Evolutionary conservation across 805 yeast genomes (phyloP).

Genomic region (Barnettozyma pratensis): DNA sequence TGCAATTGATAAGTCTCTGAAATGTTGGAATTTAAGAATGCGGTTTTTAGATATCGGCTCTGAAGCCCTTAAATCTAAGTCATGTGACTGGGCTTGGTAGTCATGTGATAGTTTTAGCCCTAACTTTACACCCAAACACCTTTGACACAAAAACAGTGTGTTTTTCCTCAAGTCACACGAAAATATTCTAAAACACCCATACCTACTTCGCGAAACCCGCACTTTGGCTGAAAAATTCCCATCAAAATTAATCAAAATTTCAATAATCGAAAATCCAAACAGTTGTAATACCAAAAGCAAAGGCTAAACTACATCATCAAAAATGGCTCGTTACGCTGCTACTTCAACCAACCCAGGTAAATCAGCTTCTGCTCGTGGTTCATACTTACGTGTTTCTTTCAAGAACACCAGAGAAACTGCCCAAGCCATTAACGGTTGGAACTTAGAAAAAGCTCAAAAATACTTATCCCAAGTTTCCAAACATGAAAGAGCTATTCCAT

Average conservation of each 20-base stretch:
- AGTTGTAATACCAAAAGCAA: not conserved
- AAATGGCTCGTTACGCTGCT: constrained; percentile 99
- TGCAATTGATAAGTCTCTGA: too few relatives aligned
- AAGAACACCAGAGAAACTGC: constrained; percentile 99
- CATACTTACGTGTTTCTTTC: constrained; percentile 98
- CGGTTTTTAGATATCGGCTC: too few relatives aligned
- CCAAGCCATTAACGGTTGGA: constrained; percentile 98
- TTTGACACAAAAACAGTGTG: too few relatives aligned
- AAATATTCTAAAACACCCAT: too few relatives aligned
- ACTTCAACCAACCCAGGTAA: constrained; percentile 98
- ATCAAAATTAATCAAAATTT: not conserved
- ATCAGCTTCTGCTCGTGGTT: constrained; percentile 99
- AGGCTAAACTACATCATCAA: constrained; percentile 4
- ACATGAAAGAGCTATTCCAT: constrained; percentile 99
- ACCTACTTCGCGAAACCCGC: not conserved
- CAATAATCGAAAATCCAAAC: not conserved
- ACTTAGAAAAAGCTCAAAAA: constrained; percentile 89
- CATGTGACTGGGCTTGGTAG: too few relatives aligned
- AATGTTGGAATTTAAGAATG: too few relatives aligned
- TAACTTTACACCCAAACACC: too few relatives aligned
- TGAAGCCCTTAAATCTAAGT: too few relatives aligned
- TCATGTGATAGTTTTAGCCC: too few relatives aligned
- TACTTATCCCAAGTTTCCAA: constrained; percentile 95
- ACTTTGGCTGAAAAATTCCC: constrained; percentile 3
- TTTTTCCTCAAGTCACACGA: not conserved